Percentiles rank a stretch among this genome's conserved stretches.
Conservation (phyloP, 2,329 filamentous ascomycete species). For the Beauveria asiatica region DNA sequence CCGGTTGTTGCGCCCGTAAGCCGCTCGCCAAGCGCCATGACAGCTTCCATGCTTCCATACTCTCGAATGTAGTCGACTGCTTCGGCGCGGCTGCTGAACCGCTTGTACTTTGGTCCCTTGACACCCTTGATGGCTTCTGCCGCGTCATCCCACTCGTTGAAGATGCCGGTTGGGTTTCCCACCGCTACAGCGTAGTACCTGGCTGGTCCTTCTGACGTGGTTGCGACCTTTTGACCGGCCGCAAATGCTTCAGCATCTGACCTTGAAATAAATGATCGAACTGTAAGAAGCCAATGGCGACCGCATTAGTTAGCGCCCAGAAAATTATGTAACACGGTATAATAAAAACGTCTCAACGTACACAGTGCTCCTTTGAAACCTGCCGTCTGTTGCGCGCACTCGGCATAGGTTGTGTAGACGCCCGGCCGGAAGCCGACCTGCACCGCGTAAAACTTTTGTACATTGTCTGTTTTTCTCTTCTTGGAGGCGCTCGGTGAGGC, state of each 20-base stretch:
- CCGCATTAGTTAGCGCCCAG: background rate
- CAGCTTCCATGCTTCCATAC: constrained; percentile 35
- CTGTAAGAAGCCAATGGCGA: constrained; percentile 32
- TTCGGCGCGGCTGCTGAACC: constrained; percentile 58
- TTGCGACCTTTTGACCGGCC: constrained; percentile 42
- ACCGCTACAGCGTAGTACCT: constrained; percentile 54
- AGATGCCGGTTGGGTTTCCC: constrained; percentile 51
- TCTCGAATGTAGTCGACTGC: constrained; percentile 67
- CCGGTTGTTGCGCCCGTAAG: constrained; percentile 12
- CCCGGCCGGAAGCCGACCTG: constrained; percentile 47
- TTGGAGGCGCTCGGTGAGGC: constrained; percentile 22
- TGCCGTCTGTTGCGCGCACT: constrained; percentile 51
- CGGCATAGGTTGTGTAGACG: constrained; percentile 53
- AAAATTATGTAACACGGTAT: background rate
- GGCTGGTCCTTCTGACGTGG: constrained; percentile 32
- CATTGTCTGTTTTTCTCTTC: constrained; percentile 41
- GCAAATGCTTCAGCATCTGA: constrained; percentile 75
- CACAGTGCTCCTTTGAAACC: constrained; percentile 58
- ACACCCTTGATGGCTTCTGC: constrained; percentile 66
- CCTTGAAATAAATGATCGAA: constrained; percentile 67
- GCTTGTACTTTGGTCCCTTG: constrained; percentile 61
- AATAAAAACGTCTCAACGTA: constrained; percentile 35
- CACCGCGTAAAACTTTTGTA: constrained; percentile 56
- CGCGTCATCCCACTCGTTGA: constrained; percentile 59
- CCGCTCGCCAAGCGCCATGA: constrained; percentile 30